Percentiles rank a stretch among this genome's conserved stretches.
phyloP scores from a whole-genome alignment of 1,284 basidiomycete species.

The Pascua guehoae region DNA sequence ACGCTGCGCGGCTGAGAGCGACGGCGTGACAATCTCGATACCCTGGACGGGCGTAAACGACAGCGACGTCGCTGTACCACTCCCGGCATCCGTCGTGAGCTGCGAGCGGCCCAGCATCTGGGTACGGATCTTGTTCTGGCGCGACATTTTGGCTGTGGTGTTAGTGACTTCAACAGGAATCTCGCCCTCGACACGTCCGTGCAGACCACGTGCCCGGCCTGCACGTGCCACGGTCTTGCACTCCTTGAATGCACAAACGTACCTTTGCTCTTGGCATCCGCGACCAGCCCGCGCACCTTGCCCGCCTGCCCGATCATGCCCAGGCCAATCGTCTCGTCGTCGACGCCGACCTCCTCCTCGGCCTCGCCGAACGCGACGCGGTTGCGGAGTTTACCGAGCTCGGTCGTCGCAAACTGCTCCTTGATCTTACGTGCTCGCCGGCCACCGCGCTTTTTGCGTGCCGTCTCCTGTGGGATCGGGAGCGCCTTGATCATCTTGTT shows the following conservation, averaged over 20 bases:
- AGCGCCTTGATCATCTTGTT: slow-evolving; percentile 90
- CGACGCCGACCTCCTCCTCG: slow-evolving; percentile 92
- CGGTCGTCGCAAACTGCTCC: slow-evolving; percentile 94
- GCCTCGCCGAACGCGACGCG: slow-evolving; percentile 93
- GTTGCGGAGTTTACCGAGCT: slow-evolving; percentile 94
- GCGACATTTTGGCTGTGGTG: slow-evolving; percentile 82
- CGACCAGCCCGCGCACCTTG: slow-evolving; percentile 77
- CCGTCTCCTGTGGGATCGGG: slow-evolving; percentile 93
- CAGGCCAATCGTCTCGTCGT: slow-evolving; percentile 92
- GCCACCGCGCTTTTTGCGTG: slow-evolving; percentile 91
- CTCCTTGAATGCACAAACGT: slow-evolving; percentile 40
- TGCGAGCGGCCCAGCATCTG: slow-evolving; percentile 72
- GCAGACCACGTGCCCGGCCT: not conserved
- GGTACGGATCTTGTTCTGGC: slow-evolving; percentile 86
- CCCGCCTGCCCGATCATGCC: slow-evolving; percentile 93
- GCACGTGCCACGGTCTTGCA: too few species aligned
- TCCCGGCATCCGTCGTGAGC: slow-evolving; percentile 54
- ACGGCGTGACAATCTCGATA: slow-evolving; percentile 84
- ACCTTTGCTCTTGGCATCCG: slow-evolving; percentile 86
- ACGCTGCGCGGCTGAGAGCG: slow-evolving; percentile 63
- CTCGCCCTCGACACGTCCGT: not conserved
- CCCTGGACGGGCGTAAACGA: slow-evolving; percentile 96
- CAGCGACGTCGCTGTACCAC: slow-evolving; percentile 85
- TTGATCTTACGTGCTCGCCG: slow-evolving; percentile 95
- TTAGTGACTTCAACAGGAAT: not conserved